Percentiles rank a stretch among this genome's conserved stretches.
Evolutionary conservation across 2,329 filamentous ascomycete genomes (phyloP).

Genomic region (Endocalyx cinctus): DNA sequence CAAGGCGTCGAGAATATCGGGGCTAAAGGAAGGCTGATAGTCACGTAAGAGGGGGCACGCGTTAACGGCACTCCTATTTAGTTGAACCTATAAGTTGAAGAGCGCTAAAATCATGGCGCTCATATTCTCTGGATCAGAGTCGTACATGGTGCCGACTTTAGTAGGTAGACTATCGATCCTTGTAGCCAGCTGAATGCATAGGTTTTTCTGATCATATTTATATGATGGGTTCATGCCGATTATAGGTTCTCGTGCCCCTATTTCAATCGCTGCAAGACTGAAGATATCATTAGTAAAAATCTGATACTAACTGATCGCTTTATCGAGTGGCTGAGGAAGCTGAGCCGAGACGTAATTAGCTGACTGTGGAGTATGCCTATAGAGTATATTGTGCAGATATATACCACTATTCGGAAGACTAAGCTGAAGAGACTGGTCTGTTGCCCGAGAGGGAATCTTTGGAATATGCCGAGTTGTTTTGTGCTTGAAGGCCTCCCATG

Average conservation of each 20-base stretch:
- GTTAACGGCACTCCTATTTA: conserved; percentile 45
- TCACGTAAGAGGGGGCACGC: conserved; percentile 43
- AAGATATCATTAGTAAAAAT: background rate
- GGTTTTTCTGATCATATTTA: background rate
- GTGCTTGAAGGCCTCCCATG: background rate
- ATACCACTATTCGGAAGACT: background rate
- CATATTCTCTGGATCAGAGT: conserved; percentile 41
- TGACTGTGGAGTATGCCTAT: background rate
- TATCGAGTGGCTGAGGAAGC: background rate
- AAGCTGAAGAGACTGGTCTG: background rate
- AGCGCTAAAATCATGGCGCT: conserved; percentile 49
- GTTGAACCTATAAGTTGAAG: conserved; percentile 53
- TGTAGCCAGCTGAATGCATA: conserved; percentile 21
- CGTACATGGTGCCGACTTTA: conserved; percentile 31
- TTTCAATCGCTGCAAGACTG: background rate
- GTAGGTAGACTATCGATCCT: conserved; percentile 32
- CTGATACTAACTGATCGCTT: background rate
- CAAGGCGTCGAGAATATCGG: conserved; percentile 49
- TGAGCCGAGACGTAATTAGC: background rate
- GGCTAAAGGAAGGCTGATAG: conserved; percentile 47
- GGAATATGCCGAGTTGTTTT: background rate
- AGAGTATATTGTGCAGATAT: background rate
- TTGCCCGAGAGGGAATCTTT: background rate
- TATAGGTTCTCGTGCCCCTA: no score
- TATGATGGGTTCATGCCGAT: no score